phyloP scores from a whole-genome alignment of 345 rosid genomes.

The Camelina hispida region DNA sequence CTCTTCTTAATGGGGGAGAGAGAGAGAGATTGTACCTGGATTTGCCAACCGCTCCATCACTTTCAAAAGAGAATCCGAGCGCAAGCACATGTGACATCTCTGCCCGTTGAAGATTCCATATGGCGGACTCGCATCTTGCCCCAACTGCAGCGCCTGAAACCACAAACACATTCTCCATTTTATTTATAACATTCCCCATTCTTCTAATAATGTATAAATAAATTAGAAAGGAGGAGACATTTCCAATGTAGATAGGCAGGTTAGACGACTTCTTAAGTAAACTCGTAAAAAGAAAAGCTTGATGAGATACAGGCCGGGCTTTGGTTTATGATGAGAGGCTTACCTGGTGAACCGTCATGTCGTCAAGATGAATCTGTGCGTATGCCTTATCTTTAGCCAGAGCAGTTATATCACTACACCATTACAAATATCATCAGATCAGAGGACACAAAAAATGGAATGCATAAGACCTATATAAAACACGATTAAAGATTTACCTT shows the following conservation, averaged over 20 bases:
- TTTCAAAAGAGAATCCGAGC: slow-evolving; percentile 72
- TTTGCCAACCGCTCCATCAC: slow-evolving; percentile 83
- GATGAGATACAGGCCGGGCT: slow-evolving; percentile 2
- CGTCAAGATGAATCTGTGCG: slow-evolving; percentile 87
- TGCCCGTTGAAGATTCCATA: slow-evolving; percentile 57
- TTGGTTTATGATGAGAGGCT: slow-evolving; percentile 23
- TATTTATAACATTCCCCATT: neutral
- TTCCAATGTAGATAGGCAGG: neutral
- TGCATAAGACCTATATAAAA: neutral
- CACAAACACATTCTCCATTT: neutral
- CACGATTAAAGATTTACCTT: slow-evolving; percentile 51
- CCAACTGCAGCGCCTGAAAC: slow-evolving; percentile 74
- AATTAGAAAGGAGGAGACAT: neutral
- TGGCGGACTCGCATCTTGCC: slow-evolving; percentile 70
- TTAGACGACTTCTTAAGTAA: neutral
- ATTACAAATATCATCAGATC: slow-evolving; percentile 36
- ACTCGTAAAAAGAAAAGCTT: neutral
- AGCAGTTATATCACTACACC: slow-evolving; percentile 80
- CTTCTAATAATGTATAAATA: neutral
- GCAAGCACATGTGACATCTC: slow-evolving; percentile 90
- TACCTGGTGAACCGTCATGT: slow-evolving; percentile 95
- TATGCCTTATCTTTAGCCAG: slow-evolving; percentile 91
- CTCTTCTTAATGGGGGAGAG: no score
- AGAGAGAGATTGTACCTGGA: slow-evolving; percentile 53
- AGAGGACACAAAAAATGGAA: slow-evolving; percentile 9